phyloP scores from a whole-genome alignment of 2,329 filamentous ascomycete genomes.

The Camptophora hylomeconis region DNA sequence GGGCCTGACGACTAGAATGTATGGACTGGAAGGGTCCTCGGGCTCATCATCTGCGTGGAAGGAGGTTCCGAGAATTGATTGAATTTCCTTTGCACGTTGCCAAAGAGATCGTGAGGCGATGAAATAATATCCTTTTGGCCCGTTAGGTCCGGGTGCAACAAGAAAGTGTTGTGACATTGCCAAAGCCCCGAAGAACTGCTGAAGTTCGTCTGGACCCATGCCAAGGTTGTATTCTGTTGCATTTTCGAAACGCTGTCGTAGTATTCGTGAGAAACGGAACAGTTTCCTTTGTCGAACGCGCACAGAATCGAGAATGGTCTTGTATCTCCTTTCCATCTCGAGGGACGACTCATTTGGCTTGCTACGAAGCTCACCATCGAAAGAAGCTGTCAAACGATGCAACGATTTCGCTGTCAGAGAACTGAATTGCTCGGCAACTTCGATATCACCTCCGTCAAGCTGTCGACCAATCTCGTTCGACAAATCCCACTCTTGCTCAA shows the following conservation, averaged over 20 bases:
- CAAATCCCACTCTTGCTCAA: constrained; percentile 97
- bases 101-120: constrained; percentile 72
- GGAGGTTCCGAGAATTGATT: constrained; percentile 69
- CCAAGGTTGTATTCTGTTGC: constrained; percentile 88
- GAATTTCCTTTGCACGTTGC: constrained; percentile 66
- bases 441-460: constrained; percentile 85
- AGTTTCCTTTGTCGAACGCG: constrained; percentile 92
- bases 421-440: constrained; percentile 92
- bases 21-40: constrained; percentile 67
- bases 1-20: constrained; percentile 72
- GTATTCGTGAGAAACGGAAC: constrained; percentile 81
- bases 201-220: constrained; percentile 53
- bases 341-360: constrained; percentile 69
- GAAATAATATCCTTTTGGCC: constrained; percentile 65
- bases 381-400: constrained; percentile 74
- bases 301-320: constrained; percentile 87
- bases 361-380: constrained; percentile 78
- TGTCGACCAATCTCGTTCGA: constrained; percentile 85
- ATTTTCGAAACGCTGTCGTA: constrained; percentile 92
- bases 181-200: constrained; percentile 68
- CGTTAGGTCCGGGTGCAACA: constrained; percentile 52
- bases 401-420: constrained; percentile 87
- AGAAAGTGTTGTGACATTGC: constrained; percentile 77
- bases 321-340: constrained; percentile 96
- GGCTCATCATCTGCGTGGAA: constrained; percentile 55